Conservation (phyloP, 2,329 filamentous ascomycete genomes). For the Penicillium sp. region DNA sequence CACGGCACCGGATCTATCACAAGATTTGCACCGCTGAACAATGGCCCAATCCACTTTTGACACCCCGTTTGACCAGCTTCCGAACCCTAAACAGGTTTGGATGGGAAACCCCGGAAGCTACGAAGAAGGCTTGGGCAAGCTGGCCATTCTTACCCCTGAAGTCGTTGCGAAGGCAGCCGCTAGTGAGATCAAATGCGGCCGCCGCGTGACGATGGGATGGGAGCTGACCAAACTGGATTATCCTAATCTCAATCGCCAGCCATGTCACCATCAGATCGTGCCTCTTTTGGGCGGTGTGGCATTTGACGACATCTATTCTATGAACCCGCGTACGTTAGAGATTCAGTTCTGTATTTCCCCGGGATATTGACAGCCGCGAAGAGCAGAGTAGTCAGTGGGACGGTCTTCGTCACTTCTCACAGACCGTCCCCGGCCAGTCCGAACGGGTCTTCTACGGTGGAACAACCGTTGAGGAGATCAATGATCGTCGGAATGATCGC, state of each 20-base stretch:
- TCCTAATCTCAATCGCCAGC: constrained; percentile 53
- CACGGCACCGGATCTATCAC: not conserved
- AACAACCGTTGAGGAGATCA: constrained; percentile 47
- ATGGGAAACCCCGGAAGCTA: constrained; percentile 44
- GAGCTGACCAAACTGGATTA: constrained; percentile 56
- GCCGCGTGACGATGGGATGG: constrained; percentile 55
- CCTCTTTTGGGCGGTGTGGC: constrained; percentile 48
- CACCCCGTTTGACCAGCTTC: constrained; percentile 46
- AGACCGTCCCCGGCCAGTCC: constrained; percentile 36
- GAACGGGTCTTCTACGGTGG: constrained; percentile 52
- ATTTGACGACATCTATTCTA: constrained; percentile 52
- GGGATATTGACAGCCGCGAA: constrained; percentile 9
- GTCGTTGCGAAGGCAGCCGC: constrained; percentile 51
- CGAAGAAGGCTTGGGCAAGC: constrained; percentile 55
- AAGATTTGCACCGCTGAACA: not conserved
- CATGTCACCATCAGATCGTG: constrained; percentile 52
- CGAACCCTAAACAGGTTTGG: constrained; percentile 52
- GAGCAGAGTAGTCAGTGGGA: constrained; percentile 55
- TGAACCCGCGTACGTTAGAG: constrained; percentile 47
- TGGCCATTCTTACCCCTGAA: constrained; percentile 53
- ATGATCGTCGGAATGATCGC: constrained; percentile 43
- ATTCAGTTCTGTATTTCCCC: not conserved
- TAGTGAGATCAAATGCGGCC: constrained; percentile 52
- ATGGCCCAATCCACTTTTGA: constrained; percentile 26
- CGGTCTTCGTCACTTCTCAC: constrained; percentile 51